Conservation (phyloP, 176 grass and related monocot genomes). For the Musa itinerans region DNA sequence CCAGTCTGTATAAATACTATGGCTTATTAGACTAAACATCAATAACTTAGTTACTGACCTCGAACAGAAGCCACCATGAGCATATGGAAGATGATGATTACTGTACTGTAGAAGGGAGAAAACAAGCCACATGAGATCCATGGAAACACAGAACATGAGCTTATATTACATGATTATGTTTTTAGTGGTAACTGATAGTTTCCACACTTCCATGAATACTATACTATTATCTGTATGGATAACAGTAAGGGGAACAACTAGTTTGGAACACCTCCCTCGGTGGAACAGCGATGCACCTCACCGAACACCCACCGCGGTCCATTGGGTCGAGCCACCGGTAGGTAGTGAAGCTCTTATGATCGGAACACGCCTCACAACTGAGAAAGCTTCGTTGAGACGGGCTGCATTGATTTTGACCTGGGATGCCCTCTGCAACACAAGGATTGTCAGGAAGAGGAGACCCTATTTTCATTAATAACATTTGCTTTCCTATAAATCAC, state of each 20-base stretch:
- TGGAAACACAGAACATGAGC: not conserved
- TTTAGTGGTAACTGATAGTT: no score
- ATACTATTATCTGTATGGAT: no score
- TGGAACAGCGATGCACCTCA: not conserved
- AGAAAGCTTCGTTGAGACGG: conserved; percentile 55
- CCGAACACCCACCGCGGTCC: conserved; percentile 31
- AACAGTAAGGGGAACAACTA: not conserved
- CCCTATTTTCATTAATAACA: no score
- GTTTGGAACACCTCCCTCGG: not conserved
- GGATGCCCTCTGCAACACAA: conserved; percentile 37
- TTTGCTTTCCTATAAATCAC: no score
- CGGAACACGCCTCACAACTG: conserved; percentile 40
- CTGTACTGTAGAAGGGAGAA: not conserved
- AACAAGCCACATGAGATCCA: not conserved
- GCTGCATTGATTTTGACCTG: conserved; percentile 39
- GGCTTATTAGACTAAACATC: no score
- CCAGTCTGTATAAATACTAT: no score
- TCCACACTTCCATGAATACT: no score
- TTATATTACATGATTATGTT: no score
- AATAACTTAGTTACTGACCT: no score
- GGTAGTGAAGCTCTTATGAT: conserved; percentile 35
- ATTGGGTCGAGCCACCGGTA: conserved; percentile 30
- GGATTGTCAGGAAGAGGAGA: not conserved
- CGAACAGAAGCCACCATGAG: no score
- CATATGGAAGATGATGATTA: no score